Evolutionary conservation across 805 yeast species (phyloP).

Genomic region (Saccharomycopsis fibuligera): DNA sequence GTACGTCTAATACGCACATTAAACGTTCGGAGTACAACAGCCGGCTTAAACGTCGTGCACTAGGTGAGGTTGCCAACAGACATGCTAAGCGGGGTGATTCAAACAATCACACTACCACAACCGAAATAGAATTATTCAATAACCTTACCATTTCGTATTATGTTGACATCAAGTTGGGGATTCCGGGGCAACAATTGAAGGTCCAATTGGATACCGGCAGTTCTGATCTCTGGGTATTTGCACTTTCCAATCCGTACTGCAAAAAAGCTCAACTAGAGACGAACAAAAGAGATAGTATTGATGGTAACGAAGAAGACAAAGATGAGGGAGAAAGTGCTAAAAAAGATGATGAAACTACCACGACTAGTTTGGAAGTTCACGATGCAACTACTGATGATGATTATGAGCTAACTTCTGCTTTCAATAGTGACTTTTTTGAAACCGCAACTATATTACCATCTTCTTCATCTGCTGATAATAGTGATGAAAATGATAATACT

Average conservation of each 20-base stretch:
- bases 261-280: not conserved
- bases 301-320: not conserved
- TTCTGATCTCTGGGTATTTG: constrained; percentile 40
- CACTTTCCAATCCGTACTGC: constrained; percentile 11
- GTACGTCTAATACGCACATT: not conserved
- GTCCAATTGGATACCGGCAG: constrained; percentile 46
- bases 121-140: constrained; percentile 1
- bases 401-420: not conserved
- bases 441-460: constrained; percentile 3
- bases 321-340: not conserved
- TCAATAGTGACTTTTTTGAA: not conserved
- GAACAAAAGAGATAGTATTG: not conserved
- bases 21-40: not conserved
- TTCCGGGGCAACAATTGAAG: constrained; percentile 36
- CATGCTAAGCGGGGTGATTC: not conserved
- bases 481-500: not conserved
- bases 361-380: not conserved
- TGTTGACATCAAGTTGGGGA: constrained; percentile 30
- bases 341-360: constrained; percentile 1
- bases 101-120: not conserved
- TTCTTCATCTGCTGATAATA: not conserved
- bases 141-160: constrained; percentile 34
- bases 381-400: not conserved
- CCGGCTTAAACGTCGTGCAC: not conserved
- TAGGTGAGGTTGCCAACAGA: not conserved